Evolutionary conservation across 345 rosid genomes (phyloP), one percentile per base, ranked within the genome.

Genomic region (Citrus sinensis): DNA sequence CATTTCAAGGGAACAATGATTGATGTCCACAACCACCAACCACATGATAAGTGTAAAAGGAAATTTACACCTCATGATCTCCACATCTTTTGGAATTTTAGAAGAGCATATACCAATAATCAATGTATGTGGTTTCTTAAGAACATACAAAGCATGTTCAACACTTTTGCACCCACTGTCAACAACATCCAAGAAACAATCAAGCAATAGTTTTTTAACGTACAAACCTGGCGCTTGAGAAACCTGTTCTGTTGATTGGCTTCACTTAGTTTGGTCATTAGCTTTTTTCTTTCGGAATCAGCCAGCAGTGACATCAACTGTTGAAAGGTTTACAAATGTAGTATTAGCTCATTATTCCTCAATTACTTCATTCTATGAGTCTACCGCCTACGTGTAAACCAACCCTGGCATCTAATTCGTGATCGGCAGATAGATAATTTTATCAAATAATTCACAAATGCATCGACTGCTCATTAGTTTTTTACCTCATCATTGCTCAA

Each of bases 241-340:
- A 87, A 84, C 64, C 98, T 88, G 79, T 91, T 92, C 59, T 92
- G 98, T 82, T 95, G 99, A 87, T 93, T 92, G 73, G 99, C 99
- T 92, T 95, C 98, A 87, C 98, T 93, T 63, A 91, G 80, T 78
- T 91, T 95, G 71, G 74, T 90, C 27, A 80, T 78, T 51, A 95
- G 98, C 81, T 83, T 92, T 25, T 83, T 79, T 84, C 99, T 93
- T 71, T 92, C 94, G 14, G 92, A 83, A 84, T 92, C 97, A 40
- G 84, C 85, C 29, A 92, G 88, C 74, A 95, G 80, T 61, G 88
- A 78, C 80, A 86, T 90, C 85, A 95, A 80, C 99, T 93, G 84
- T 71, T 24, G 35, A 7, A 70, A 64, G 73, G 42, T 73, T 46
- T 30, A 34, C 20, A 81, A 60, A 59, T 6, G 35, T 20, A 58